Base-by-base conservation (phyloP, 23 red algal species). In the Gracilariopsis chorda region DNA sequence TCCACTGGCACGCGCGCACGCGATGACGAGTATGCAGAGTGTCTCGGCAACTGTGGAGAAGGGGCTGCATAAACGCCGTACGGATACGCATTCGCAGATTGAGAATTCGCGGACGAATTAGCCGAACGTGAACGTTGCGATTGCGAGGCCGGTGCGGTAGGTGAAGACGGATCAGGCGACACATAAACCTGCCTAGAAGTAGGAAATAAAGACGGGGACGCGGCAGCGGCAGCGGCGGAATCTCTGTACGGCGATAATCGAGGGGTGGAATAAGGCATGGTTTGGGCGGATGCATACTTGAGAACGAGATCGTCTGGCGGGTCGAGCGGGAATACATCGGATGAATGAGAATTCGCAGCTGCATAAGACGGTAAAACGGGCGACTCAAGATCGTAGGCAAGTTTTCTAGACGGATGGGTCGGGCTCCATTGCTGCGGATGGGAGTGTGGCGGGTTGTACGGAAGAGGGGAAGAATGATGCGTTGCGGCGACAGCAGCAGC, bases 61-160 rank as follows among this genome's bases (percentile, higher is more conserved):
- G 67, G 67, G 19, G 67, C 67, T n/a, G n/a, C n/a, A 46, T 73
- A 73, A 17, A 73, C 67, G 12, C 67, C 67, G 17, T 73, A 73
- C 9, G 67, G 67, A 46, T 73, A 73, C 4, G 20, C 28, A 13
- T 21, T 24, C 36, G 30, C 20, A 7, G 67, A 17, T 42, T 73
- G 67, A 6, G 67, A 14, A 24, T 21, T 25, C 2, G 67, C 67
- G 1, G 67, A 2, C n/a, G n/a, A n/a, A n/a, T n/a, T n/a, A 6
- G 32, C 40, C 2, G 37, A 20, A 14, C 67, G 67, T n/a, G 67
- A 33, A 23, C 67, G 67, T n/a, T 73, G 67, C 32, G 67, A 23
- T 46, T 73, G 67, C 40, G 67, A 73, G 11, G 67, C 25, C 16
- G 30, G 67, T n/a, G 28, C 40, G 13, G 67, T 42, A 2, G 67